Conservation (phyloP, 345 rosid species). For the Hibiscus trionum region DNA sequence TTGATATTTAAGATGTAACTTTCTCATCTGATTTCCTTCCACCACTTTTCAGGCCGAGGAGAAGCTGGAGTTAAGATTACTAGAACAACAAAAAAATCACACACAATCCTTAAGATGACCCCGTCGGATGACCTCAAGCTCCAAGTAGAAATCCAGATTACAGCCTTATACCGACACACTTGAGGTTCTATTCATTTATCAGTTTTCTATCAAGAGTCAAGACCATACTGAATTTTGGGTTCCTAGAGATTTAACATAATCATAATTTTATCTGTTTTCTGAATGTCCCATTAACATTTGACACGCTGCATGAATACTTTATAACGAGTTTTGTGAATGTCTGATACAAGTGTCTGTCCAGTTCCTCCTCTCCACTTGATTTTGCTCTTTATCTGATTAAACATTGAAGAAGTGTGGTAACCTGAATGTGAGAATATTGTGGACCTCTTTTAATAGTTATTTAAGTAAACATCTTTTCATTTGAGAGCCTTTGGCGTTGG, state of each 20-base stretch:
- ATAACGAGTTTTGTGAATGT: background rate
- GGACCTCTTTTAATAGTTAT: background rate
- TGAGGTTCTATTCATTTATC: slow-evolving; percentile 31
- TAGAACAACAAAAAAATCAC: slow-evolving; percentile 22
- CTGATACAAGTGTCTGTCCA: background rate
- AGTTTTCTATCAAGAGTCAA: slow-evolving; percentile 5
- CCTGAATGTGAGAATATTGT: background rate
- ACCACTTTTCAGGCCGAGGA: slow-evolving; percentile 67
- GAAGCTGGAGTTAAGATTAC: slow-evolving; percentile 52
- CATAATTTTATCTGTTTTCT: background rate
- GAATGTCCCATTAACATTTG: background rate
- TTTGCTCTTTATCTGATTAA: background rate
- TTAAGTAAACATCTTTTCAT: too few relatives aligned
- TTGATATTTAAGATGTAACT: slow-evolving; percentile 17
- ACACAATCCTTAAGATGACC: slow-evolving; percentile 22
- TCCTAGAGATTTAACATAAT: slow-evolving; percentile 15
- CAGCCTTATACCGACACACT: slow-evolving; percentile 14
- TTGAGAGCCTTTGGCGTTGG: background rate
- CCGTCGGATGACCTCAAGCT: slow-evolving; percentile 20
- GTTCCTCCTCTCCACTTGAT: background rate
- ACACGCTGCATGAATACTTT: slow-evolving; percentile 4
- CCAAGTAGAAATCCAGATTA: slow-evolving; percentile 26
- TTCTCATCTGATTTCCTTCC: slow-evolving; percentile 40
- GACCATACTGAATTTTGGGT: slow-evolving; percentile 11
- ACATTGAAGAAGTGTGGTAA: background rate